phyloP scores from a whole-genome alignment of 345 rosid genomes.

The Chamaenerion angustifolium region DNA sequence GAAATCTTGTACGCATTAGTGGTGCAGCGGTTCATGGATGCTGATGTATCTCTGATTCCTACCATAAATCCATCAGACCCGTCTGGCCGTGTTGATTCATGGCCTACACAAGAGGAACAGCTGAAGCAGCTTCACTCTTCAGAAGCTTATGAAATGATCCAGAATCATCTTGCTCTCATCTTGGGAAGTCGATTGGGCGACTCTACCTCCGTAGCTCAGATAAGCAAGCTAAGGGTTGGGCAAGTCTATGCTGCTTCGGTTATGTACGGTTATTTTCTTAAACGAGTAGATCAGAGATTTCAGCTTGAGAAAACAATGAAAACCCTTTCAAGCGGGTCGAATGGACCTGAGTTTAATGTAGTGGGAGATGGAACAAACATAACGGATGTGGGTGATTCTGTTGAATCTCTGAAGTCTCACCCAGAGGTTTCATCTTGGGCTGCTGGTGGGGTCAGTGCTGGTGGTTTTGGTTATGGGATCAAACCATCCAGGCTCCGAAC shows the following conservation, averaged over 20 bases:
- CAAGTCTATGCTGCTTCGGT: slow-evolving; percentile 99
- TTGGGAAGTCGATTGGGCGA: slow-evolving; percentile 62
- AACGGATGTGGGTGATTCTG: slow-evolving; percentile 14
- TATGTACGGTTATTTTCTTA: slow-evolving; percentile 93
- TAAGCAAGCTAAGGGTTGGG: slow-evolving; percentile 81
- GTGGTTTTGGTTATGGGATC: slow-evolving; percentile 44
- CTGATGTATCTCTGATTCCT: slow-evolving; percentile 65
- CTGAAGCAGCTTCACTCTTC: slow-evolving; percentile 71
- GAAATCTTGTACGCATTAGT: slow-evolving; percentile 83
- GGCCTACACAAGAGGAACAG: slow-evolving; percentile 58
- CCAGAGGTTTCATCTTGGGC: slow-evolving; percentile 48
- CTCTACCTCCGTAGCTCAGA: slow-evolving; percentile 43
- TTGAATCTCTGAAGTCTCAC: slow-evolving; percentile 32
- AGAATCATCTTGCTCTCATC: slow-evolving; percentile 73
- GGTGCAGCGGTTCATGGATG: slow-evolving; percentile 91
- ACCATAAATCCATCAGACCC: slow-evolving; percentile 37
- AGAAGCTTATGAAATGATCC: slow-evolving; percentile 95
- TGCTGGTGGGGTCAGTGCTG: slow-evolving; percentile 42
- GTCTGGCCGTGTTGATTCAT: slow-evolving; percentile 44
- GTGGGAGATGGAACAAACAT: slow-evolving; percentile 22
- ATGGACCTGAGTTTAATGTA: slow-evolving; percentile 17
- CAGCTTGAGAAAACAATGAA: slow-evolving; percentile 97
- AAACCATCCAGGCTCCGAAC: slow-evolving; percentile 56
- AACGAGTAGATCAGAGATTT: slow-evolving; percentile 83
- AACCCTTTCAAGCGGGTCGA: slow-evolving; percentile 39